These are phyloP conservation scores for Detonula confervacea DNA, from an alignment of 352 stramenopile genomes.

Conservation along the genomic window DNA sequence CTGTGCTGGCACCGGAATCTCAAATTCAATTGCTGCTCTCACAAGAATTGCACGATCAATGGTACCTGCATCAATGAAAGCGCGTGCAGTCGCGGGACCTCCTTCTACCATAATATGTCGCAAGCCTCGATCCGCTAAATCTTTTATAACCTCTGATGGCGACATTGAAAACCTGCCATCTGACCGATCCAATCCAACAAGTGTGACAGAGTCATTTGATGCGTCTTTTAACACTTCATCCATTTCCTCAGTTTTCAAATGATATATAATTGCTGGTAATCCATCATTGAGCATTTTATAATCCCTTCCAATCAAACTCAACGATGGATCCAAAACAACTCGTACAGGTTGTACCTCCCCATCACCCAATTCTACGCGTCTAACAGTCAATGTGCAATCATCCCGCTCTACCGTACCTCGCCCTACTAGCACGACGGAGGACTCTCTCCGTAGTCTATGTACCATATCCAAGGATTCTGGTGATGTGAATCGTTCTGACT, in stretches of 20 bases:
- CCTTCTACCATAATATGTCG: constrained; percentile 83
- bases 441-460: constrained; percentile 70
- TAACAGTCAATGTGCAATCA: constrained; percentile 75
- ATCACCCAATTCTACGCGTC: constrained; percentile 55
- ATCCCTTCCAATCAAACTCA: constrained; percentile 49
- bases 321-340: constrained; percentile 76
- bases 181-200: constrained; percentile 38
- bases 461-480: constrained; percentile 79
- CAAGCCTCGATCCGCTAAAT: constrained; percentile 60
- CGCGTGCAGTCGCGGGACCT: constrained; percentile 67
- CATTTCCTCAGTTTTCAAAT: constrained; percentile 16
- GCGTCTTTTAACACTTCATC: neutral
- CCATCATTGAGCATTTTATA: constrained; percentile 74
- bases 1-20: constrained; percentile 54
- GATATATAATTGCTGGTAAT: constrained; percentile 70
- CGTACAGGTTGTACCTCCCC: constrained; percentile 60
- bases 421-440: constrained; percentile 76
- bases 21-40: constrained; percentile 63
- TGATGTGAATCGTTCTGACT: constrained; percentile 78
- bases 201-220: constrained; percentile 27
- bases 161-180: constrained; percentile 35
- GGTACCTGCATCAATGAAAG: constrained; percentile 65
- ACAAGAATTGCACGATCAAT: constrained; percentile 80
- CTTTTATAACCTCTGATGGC: constrained; percentile 47
- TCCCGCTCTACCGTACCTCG: constrained; percentile 74